A percentile compares a stretch with the other conserved stretches of the same genome.
Conservation (phyloP, 139 green algal species). For the Micractinium conductrix region DNA sequence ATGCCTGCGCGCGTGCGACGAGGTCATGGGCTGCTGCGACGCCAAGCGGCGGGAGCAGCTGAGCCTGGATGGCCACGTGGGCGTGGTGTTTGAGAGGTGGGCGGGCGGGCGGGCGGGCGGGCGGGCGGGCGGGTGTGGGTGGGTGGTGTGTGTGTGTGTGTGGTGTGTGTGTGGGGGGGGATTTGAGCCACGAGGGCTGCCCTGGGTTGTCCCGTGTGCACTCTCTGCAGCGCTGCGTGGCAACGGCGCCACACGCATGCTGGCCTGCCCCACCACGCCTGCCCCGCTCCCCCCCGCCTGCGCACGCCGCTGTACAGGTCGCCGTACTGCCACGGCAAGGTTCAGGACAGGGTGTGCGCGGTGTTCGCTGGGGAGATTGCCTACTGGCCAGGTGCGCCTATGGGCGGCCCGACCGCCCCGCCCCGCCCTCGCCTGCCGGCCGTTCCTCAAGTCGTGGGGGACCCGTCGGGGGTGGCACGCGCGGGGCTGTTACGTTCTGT, state of each 20-base stretch:
- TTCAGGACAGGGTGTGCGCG: constrained; percentile 1
- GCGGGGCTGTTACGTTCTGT: no score
- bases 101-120: neutral
- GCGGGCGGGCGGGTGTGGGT: neutral
- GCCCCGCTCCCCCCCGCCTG: no score
- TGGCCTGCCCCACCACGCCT: no score
- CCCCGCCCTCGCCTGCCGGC: no score
- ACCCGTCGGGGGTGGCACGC: no score
- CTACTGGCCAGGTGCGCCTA: no score
- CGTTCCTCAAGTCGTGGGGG: no score
- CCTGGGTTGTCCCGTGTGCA: neutral
- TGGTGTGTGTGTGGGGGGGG: neutral
- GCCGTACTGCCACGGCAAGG: constrained; percentile 13
- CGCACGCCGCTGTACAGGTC: neutral
- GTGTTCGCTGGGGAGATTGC: constrained; percentile 26
- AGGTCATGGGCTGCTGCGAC: neutral
- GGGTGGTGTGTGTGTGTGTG: neutral
- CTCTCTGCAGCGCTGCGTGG: no score
- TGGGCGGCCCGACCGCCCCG: no score
- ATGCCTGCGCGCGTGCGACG: neutral
- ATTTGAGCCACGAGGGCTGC: neutral
- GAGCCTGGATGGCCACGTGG: constrained; percentile 13
- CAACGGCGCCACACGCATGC: no score
- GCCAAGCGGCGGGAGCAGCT: neutral
- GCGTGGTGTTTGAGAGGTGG: constrained; percentile 15